A percentile compares a stretch with the other conserved stretches of the same genome.
phyloP scores from a whole-genome alignment of 306 rosid genomes.

The Acmispon strigosus region DNA sequence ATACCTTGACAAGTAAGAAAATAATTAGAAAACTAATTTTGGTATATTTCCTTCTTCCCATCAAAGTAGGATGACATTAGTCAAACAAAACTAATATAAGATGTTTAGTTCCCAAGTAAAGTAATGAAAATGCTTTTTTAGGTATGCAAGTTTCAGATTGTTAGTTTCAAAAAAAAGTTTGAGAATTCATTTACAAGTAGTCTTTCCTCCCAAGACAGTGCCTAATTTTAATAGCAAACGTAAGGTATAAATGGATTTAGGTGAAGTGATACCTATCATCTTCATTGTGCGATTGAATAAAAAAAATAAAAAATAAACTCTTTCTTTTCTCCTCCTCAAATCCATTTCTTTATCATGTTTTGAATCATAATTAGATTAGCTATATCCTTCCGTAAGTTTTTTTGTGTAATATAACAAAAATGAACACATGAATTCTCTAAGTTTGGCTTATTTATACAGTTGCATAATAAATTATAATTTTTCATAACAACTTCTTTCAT shows the following conservation, averaged over 20 bases:
- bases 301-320: too few relatives aligned
- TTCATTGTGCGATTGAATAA: neutral
- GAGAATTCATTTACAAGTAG: slow-evolving; percentile 18
- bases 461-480: too few relatives aligned
- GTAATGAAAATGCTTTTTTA: slow-evolving; percentile 31
- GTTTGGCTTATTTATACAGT: too few relatives aligned
- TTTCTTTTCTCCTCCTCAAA: neutral
- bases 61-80: too few relatives aligned
- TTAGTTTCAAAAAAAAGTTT: too few relatives aligned
- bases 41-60: too few relatives aligned
- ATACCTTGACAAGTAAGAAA: too few relatives aligned
- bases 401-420: too few relatives aligned
- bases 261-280: neutral
- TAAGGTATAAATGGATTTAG: neutral
- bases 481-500: too few relatives aligned
- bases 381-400: too few relatives aligned
- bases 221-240: neutral
- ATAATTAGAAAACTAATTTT: neutral
- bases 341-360: neutral
- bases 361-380: too few relatives aligned
- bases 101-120: slow-evolving; percentile 27
- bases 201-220: slow-evolving; percentile 25
- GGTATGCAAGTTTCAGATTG: slow-evolving; percentile 20
- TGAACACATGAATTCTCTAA: too few relatives aligned
- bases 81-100: neutral